Evolutionary conservation across 164 flowering plant species (phyloP), one percentile per base, ranked within the genome.

Genomic region (Kalanchoe fedtschenkoi): DNA sequence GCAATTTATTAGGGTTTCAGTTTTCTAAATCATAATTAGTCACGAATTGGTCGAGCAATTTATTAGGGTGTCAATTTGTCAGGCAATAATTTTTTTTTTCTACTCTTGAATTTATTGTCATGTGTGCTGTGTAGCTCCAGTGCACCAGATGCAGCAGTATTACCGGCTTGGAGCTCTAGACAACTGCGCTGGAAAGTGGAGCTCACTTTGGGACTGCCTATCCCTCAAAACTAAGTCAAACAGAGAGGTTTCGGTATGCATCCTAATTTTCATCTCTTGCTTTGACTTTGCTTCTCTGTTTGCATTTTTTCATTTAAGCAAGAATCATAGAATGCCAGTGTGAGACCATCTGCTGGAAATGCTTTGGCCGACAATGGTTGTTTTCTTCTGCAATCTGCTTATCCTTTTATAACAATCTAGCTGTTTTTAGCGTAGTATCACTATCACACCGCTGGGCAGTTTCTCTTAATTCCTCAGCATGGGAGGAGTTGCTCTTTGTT

Each of bases 131-230:
- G 35, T 89, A 92, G 98, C 98, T 71, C 96, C 97, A 4, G 90
- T 89, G 66, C 89, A 88, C 70, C 97, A 93, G 75, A 71, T 93
- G 95, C 96, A 89, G 78, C 93, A 88, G 68, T 93, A 89, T 73
- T 93, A 93, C 68, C 69, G 97, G 66, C 70, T 76, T 53, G 98
- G 98, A 41, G 68, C 44, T 22, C 73, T 88, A 54, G 98, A 88
- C 69, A 85, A 84, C 66, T 92, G 98, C 63, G 73, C 74, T 22
- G 66, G 53, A 28, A 89, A 87, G 70, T 89, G 89, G 91, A 76
- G 55, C 67, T 79, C 77, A 67, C 81, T 89, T 63, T 51, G 76
- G 71, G 97, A 93, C 30, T 63, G 66, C 55, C 35, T 63, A 13
- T 34, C 33, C 8, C 43, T 63, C 22, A 53, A 63, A 63, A 51